Base-by-base conservation (phyloP, 2,329 filamentous ascomycete species). In the Aspergillus versicolor region DNA sequence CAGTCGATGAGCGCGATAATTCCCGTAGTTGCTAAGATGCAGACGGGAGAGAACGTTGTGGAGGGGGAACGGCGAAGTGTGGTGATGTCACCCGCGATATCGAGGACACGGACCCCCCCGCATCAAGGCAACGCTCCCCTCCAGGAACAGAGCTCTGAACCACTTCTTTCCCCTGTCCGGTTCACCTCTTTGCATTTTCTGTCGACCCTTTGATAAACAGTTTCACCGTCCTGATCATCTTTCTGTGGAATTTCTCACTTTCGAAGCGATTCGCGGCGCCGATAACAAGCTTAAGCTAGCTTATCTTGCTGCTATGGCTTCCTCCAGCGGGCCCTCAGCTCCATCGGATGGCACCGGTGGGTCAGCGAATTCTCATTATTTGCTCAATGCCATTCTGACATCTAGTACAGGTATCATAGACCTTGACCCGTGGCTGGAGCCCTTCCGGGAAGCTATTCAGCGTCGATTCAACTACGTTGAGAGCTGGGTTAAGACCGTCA, bases 361-460 rank as follows among this genome's bases (percentile, higher is more conserved):
- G 70, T 63, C 40, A 47, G 12, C 6, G 43, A 13, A 8, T 12
- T 6, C 27, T 11, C 37, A 40, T 47, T 17, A 13, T 34, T 43
- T 21, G 24, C 22, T 11, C 21, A 15, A 42, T 19, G 12, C 17
- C 40, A 50, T 43, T 21, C 38, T 47, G n/a, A 49, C 58, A 58
- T 46, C 60, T 37, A 27, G 34, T 48, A 41, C 70, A 96, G 94
- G 93, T 66, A 92, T 97, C 52, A 77, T 95, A 63, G 79, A 90
- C 73, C 82, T 97, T 58, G 94, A 99, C 72, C 91, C 92, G 45
- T 97, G 88, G 85, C 86, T 99, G 53, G 84, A 85, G 52, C 93
- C 94, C 4, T 97, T 95, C 81, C 84, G 86, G 67, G 90, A 88
- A 54, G 80, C 87, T 32, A 81, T 99, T 62, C 88, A 85, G 73